Base-by-base conservation (phyloP, 768 basidiomycete genomes). In the Psilocybe azurescens region DNA sequence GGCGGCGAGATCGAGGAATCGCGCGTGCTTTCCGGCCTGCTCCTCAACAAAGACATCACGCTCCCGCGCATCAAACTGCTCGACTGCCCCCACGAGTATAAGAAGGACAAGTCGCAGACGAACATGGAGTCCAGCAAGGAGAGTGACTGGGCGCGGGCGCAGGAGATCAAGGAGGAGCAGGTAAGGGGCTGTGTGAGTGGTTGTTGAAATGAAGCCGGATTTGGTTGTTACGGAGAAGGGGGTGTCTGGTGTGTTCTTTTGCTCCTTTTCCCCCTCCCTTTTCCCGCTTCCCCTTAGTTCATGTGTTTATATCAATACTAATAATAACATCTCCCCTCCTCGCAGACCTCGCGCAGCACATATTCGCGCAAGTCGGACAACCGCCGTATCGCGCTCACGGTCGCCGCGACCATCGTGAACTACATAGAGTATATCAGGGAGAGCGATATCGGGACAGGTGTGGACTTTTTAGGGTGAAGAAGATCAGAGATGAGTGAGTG, bases 11-110 rank as follows among this genome's bases (percentile, higher is more conserved):
- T 99, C 69, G 97, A 99, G 79, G 86, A 96, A 62, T 93, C 91
- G 61, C 77, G 79, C 62, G 96, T 99, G 3, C 75, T 99, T 58
- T 86, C 83, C 57, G 97, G 97, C 50, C 90, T 99, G 58, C 95
- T 99, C 90, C 76, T 99, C 69, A 99, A 99, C 86, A 99, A 99
- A 83, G 97, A 99, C 73, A 92, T 99, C 69, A 97, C 95, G 0
- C 97, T 99, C 76, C 97, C 97, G 3, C 78, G 96, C 10, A 91
- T 99, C 53, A 79, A 98, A 20, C 77, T 99, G 44, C 79, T 99
- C 47, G 95, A 97, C 74, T 99, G 96, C 74, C 95, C 96, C 9
- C 77, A 98, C 59, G 97, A 99, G 79, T 99, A 99, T 81, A 99
- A 99, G 81, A 99, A 99, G 82, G 97, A 97, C 97, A 2, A 99